phyloP scores from a whole-genome alignment of 1,284 basidiomycete genomes.

The Ustilago hordei region DNA sequence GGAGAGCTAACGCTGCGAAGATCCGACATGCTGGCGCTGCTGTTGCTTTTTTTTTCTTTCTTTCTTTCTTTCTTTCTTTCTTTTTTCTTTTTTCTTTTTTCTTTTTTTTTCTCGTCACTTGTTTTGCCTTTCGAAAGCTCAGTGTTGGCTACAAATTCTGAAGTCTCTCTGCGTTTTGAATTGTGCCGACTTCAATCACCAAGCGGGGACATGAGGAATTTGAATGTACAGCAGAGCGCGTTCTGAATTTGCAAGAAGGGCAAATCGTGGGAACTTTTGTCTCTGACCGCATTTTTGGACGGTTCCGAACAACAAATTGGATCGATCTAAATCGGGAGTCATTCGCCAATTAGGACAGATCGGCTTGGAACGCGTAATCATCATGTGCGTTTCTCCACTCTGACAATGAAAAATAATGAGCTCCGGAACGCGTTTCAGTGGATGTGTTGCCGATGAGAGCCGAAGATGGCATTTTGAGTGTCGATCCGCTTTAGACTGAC shows the following conservation, averaged over 20 bases:
- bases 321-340: background rate
- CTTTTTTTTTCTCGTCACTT: background rate
- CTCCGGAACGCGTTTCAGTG: conserved; percentile 1
- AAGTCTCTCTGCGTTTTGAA: background rate
- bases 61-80: background rate
- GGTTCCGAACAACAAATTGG: conserved; percentile 13
- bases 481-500: conserved; percentile 14
- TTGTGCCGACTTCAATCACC: background rate
- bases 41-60: background rate
- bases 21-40: conserved; percentile 19
- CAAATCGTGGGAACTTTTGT: conserved; percentile 41
- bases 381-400: too few species aligned
- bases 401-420: background rate
- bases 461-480: conserved; percentile 1
- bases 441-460: conserved; percentile 23
- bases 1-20: background rate
- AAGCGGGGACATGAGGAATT: background rate
- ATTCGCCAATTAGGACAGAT: too few species aligned
- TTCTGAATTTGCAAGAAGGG: background rate
- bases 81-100: background rate
- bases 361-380: too few species aligned
- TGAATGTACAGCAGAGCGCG: conserved; percentile 10
- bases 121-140: background rate
- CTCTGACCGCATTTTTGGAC: background rate
- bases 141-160: background rate